phyloP scores from a whole-genome alignment of 768 basidiomycete species.

The Leccinum variicolor region DNA sequence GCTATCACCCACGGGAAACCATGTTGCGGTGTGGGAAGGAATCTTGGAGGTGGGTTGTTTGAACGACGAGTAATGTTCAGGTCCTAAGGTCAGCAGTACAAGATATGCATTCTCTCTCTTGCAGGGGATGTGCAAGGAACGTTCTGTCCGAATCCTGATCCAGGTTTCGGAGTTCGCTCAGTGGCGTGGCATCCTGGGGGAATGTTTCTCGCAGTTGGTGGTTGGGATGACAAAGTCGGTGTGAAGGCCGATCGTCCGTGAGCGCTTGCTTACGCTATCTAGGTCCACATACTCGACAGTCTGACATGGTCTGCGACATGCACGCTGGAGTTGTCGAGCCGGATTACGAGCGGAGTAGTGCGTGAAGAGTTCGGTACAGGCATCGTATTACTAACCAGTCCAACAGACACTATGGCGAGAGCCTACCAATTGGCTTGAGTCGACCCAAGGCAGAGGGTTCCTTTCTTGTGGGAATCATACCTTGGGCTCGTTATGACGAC shows the following conservation, averaged over 20 bases:
- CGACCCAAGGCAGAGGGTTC: conserved; percentile 82
- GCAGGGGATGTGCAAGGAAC: conserved; percentile 60
- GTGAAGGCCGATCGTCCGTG: neutral
- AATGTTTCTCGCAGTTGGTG: conserved; percentile 74
- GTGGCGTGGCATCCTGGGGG: conserved; percentile 88
- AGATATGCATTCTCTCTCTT: conserved; percentile 66
- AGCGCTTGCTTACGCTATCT: neutral
- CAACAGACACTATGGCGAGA: conserved; percentile 81
- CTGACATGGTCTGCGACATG: conserved; percentile 69
- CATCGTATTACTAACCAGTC: conserved; percentile 1
- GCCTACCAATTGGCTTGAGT: conserved; percentile 78
- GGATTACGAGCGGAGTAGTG: conserved; percentile 56
- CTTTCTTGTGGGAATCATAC: conserved; percentile 61
- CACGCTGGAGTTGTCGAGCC: conserved; percentile 58
- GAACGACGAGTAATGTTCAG: neutral
- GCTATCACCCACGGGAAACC: conserved; percentile 72
- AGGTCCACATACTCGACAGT: conserved; percentile 77
- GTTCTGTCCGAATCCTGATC: conserved; percentile 72
- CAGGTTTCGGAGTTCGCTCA: conserved; percentile 77
- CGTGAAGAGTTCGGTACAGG: conserved; percentile 23
- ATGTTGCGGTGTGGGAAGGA: conserved; percentile 82
- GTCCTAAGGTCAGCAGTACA: conserved; percentile 51
- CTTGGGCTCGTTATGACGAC: neutral
- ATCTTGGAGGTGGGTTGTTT: conserved; percentile 66
- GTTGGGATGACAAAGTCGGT: conserved; percentile 85